Evolutionary conservation across 2,329 filamentous ascomycete genomes (phyloP).

Genomic region (Diplodia intermedia): DNA sequence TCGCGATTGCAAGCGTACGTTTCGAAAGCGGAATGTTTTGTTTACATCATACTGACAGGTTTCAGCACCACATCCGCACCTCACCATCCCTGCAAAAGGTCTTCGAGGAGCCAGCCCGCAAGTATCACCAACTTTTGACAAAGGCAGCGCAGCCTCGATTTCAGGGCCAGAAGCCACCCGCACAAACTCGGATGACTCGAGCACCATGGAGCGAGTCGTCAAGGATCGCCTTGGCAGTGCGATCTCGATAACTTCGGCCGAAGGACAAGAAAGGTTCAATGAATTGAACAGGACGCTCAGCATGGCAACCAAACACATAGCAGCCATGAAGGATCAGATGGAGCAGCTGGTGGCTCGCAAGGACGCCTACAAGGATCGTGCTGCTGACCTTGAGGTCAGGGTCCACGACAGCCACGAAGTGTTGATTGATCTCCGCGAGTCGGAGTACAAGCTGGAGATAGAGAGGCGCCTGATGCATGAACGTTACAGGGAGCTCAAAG

Average conservation of each 20-base stretch:
- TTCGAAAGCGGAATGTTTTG: too few relatives aligned
- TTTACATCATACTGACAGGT: neutral
- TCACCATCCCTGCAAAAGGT: neutral
- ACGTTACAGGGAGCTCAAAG: slow-evolving; percentile 13
- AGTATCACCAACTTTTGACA: neutral
- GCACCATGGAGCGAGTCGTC: neutral
- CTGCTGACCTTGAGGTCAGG: slow-evolving; percentile 25
- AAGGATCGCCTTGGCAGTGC: slow-evolving; percentile 1
- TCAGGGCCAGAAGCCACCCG: neutral
- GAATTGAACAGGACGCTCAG: slow-evolving; percentile 38
- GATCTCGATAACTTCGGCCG: slow-evolving; percentile 3
- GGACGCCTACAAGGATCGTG: slow-evolving; percentile 30
- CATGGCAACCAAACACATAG: slow-evolving; percentile 40
- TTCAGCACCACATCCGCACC: slow-evolving; percentile 8
- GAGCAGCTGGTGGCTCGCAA: slow-evolving; percentile 24
- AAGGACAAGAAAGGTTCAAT: slow-evolving; percentile 33
- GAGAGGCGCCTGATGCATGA: slow-evolving; percentile 23
- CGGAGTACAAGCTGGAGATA: slow-evolving; percentile 28
- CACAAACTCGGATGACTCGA: neutral
- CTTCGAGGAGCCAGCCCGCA: slow-evolving; percentile 10
- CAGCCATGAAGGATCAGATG: slow-evolving; percentile 27
- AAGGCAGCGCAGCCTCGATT: neutral
- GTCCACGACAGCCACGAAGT: slow-evolving; percentile 24
- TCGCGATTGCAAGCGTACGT: slow-evolving; percentile 32
- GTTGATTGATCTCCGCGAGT: slow-evolving; percentile 27